Base-by-base conservation (phyloP, 768 basidiomycete genomes). In the Daedaleopsis sinensis region DNA sequence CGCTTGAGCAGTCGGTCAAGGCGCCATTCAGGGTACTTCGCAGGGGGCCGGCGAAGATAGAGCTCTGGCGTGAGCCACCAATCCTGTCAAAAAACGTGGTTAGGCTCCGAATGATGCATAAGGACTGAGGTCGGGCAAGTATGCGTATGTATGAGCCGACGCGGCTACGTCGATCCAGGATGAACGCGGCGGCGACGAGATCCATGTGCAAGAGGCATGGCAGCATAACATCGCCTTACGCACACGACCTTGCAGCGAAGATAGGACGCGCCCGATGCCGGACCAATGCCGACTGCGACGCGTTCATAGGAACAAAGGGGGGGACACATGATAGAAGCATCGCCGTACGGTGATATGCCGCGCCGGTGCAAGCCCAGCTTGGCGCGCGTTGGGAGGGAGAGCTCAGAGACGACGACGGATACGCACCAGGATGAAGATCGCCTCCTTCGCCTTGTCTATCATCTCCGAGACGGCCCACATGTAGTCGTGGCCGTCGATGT, bases 31-130 rank as follows among this genome's bases (percentile, higher is more conserved):
- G 89, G 88, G 71, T 93, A 82, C 66, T 86, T 76, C 0, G 93
- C 91, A 7, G 96, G 89, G 1, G 96, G 97, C 12, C 97, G 91
- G 55, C 96, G 89, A 39, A 98, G 88, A 76, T 94, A 97, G 3
- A 98, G 77, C 71, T 98, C 96, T 1, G 96, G 96, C 0, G 92
- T 91, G 62, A 98, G 83, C 95, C 95, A 96, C 93, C 92, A 93
- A 65, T 92, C 90, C 87, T 90, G 63, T 2, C 16, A 24, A 23
- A 13, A 19, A 15, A 27, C 15, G 11, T 5, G 27, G 21, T 50
- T 16, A 32, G 23, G n/a, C 23, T 24, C 15, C 48, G 35, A 35
- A 13, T 27, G 8, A 21, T 2, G 47, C 10, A 48, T n/a, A 10
- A 23, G 12, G 15, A 23, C 3, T 18, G 19, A 21, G 18, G 44